Percentiles rank a stretch among this genome's conserved stretches.
These are phyloP conservation scores for Huiozyma naganishii DNA, from an alignment of 805 yeast species.

Conservation along the genomic window DNA sequence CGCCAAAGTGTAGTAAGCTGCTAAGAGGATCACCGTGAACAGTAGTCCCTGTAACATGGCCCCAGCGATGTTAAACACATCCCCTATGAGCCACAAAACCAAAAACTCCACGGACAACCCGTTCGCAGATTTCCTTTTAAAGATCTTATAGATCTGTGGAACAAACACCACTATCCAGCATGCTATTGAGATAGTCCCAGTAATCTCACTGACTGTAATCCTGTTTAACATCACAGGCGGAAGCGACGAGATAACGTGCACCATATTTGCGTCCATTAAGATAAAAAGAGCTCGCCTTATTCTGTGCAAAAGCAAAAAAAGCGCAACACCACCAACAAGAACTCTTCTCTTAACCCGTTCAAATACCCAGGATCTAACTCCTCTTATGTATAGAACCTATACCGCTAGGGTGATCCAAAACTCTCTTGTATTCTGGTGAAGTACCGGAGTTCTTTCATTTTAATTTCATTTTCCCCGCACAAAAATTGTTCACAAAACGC, in stretches of 20 bases:
- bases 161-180: conserved; percentile 98
- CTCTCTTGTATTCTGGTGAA: background rate
- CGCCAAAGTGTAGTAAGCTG: conserved; percentile 85
- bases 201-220: conserved; percentile 62
- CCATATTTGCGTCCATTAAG: background rate
- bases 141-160: conserved; percentile 91
- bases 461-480: background rate
- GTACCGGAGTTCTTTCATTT: background rate
- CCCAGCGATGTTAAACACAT: conserved; percentile 85
- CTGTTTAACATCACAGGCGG: conserved; percentile 51
- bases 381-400: too few species aligned
- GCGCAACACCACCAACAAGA: background rate
- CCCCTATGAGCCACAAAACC: conserved; percentile 86
- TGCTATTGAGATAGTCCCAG: conserved; percentile 80
- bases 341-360: background rate
- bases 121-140: conserved; percentile 72
- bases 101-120: conserved; percentile 83
- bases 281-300: background rate
- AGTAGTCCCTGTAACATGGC: conserved; percentile 81
- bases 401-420: too few species aligned
- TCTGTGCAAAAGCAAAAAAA: background rate
- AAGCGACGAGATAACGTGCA: background rate
- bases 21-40: conserved; percentile 89
- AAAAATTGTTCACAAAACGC: background rate
- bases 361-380: background rate